Base-by-base conservation (phyloP, 148 eudicot genomes). In the Chenopodium suecicum region DNA sequence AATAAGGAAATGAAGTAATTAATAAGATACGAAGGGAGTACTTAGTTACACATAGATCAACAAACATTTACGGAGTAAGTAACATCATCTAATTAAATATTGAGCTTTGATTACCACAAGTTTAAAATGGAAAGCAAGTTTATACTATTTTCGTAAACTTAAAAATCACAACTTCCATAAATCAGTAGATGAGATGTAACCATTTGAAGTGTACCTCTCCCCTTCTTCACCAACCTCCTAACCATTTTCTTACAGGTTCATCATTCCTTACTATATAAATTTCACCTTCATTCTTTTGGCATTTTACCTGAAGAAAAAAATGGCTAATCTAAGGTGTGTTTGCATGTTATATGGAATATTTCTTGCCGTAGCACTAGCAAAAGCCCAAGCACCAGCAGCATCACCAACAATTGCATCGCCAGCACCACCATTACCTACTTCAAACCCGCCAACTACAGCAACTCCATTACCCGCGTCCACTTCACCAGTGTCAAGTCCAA, bases 371-470 rank as follows among this genome's bases (percentile, higher is more conserved):
- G 82, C 74, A 70, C 81, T 69, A 9, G 88, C 86, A 60, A 80
- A 81, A 48, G 94, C 91, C 66, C 99, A 95, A 85, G 82, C 90
- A 22, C 98, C 92, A 27, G 93, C 92, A 37, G 84, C 86, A 46
- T 83, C 94, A 32, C 94, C 98, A 19, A 70, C 88, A 64, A 84
- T 11, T 78, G 84, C 82, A 22, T 84, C 85, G 16, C 80, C 89
- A 1, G 80, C 86, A 75, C 70, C 90, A 31, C 78, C 90, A 0
- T 78, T 87, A 46, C 84, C 93, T 20, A 79, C 92, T 67, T 74
- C 89, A 52, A 82, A 69, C 25, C 52, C 93, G 34, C 88, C 92
- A 17, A 62, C 84, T 50, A 27, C 79, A 12, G 81, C 87, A 29
- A 48, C 81, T 29, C 83, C 81, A 44, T 83, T 83, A 4, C 81